These are phyloP conservation scores for Byssoonygena ceratinophila DNA, from an alignment of 2,329 filamentous ascomycete species.

Conservation along the genomic window DNA sequence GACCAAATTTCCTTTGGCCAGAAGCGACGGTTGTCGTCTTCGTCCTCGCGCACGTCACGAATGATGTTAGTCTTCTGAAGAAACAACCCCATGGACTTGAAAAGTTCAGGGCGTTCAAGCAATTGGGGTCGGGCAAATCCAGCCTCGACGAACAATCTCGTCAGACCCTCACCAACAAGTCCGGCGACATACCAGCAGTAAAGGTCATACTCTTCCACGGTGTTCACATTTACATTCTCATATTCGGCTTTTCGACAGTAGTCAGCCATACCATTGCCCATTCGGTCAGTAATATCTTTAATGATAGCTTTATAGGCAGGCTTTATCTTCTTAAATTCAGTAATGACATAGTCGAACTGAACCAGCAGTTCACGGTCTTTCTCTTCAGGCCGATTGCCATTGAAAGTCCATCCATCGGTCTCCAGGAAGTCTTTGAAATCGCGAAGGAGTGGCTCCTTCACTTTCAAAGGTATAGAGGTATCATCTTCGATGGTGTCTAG, in stretches of 20 bases:
- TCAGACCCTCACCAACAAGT: constrained; percentile 88
- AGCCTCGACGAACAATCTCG: constrained; percentile 76
- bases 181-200: constrained; percentile 99
- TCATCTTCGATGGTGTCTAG: constrained; percentile 99
- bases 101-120: constrained; percentile 64
- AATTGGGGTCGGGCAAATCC: constrained; percentile 78
- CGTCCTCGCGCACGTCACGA: constrained; percentile 84
- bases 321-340: constrained; percentile 82
- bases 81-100: constrained; percentile 95
- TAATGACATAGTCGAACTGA: constrained; percentile 77
- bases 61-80: constrained; percentile 99
- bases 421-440: constrained; percentile 71
- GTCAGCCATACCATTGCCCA: constrained; percentile 98
- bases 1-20: constrained; percentile 97
- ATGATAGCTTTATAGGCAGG: constrained; percentile 74
- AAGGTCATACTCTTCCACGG: constrained; percentile 78
- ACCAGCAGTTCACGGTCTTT: constrained; percentile 89
- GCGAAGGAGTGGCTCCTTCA: constrained; percentile 77
- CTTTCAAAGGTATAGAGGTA: constrained; percentile 73
- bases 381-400: constrained; percentile 75
- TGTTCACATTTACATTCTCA: constrained; percentile 68
- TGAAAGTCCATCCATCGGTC: constrained; percentile 81
- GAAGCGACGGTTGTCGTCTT: constrained; percentile 76
- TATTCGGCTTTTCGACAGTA: constrained; percentile 76
- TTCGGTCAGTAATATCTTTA: constrained; percentile 81